Base-by-base conservation (phyloP, 1,284 basidiomycete species). In the Acaromyces ingoldii region DNA sequence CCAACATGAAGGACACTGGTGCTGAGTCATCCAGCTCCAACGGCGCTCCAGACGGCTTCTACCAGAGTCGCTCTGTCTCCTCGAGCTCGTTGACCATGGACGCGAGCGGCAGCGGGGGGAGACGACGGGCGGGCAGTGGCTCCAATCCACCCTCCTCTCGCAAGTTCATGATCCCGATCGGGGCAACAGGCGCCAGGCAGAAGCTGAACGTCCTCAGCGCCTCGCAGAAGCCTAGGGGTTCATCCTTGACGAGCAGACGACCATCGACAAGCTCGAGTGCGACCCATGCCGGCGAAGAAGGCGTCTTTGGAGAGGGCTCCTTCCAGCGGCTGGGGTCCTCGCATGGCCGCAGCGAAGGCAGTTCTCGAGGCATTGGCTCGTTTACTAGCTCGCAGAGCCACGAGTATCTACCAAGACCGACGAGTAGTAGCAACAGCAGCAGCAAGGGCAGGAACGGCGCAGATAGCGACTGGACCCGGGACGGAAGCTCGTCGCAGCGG, bases 151-250 rank as follows among this genome's bases (percentile, higher is more conserved):
- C n/a, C 17, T 24, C 42, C 17, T 44, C 62, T 2, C 56, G 66
- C 29, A 60, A 68, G 55, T 70, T 70, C 42, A 55, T 68, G 30
- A 58, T 70, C 4, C 68, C 68, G 22, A 67, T 70, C 36, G 68
- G 66, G 11, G 49, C 66, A 0, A 70, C 68, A 15, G 68, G 68
- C 4, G 68, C 68, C 7, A 49, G 66, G n/a, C 66, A 68, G 25
- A 69, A 65, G 52, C 58, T 70, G 15, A 65, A 57, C 30, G 66
- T 70, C 37, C 49, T 57, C 7, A 67, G 52, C 19, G 64, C 68
- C 2, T 59, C 60, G 3, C 65, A 68, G 46, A 11, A 24, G 4
- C 45, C 45, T 24, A 9, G 30, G 6, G n/a, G n/a, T n/a, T n/a
- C n/a, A n/a, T n/a, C n/a, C n/a, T n/a, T n/a, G n/a, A n/a, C n/a